Evolutionary conservation across 805 yeast genomes (phyloP), one percentile per base, ranked within the genome.

Genomic region (Yamadazyma paraphyllophila): DNA sequence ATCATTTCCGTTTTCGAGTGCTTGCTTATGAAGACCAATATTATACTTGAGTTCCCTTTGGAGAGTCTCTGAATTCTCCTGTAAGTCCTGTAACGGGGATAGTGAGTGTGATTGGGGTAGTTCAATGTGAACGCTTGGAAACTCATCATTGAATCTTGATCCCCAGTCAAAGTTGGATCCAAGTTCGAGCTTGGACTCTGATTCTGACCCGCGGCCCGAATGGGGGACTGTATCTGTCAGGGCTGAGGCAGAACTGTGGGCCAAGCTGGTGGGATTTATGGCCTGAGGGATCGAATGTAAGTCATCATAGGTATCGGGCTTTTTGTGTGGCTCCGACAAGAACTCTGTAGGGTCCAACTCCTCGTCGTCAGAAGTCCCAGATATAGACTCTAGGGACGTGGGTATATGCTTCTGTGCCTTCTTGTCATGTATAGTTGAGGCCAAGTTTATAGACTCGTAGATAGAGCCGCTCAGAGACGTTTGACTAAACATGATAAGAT

Each of bases 1-100:
- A 13, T 54, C 59, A 50, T 67, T 66, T 1, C 79, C 79, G 2
- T 53, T 46, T 8, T 52, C 47, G 11, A 75, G 53, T 30, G 58
- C 60, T 27, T 25, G 45, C 16, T 45, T 36, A 24, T 49, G 55
- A 2, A 45, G 41, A 13, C 12, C 15, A 4, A 48, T 34, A 24
- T 34, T 42, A 26, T 36, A 33, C 12, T 39, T 14, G 11, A 51
- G 45, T 12, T 43, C 45, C 4, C 10, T 7, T 4, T 15, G 15
- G 2, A 51, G 45, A 3, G 31, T 34, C 11, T 39, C 40, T 27
- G n/a, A 41, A 1, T 16, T 43, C 27, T 48, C 45, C 14, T 46
- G 52, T 13, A 51, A 41, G 34, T 42, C 42, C 30, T 42, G 46
- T 7, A 48, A n/a, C 6, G 54, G 45, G 2, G 48, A 39, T 2